Conservation (phyloP, 257 asterid species). For the Solanum ossicruentum region DNA sequence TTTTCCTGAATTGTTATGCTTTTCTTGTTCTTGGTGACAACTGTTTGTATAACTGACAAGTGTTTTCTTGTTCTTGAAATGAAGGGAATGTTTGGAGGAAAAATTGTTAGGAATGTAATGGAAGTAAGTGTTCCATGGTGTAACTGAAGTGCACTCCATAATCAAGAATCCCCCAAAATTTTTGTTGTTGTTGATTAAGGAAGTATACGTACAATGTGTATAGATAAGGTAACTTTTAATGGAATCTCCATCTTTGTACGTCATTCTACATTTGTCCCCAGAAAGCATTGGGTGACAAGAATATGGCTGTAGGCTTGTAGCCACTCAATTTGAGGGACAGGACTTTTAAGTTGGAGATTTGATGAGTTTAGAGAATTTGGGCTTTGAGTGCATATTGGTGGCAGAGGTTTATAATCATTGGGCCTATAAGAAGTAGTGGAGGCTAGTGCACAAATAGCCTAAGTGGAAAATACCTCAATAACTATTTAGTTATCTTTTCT, state of each 20-base stretch:
- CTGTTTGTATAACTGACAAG: slow-evolving; percentile 6
- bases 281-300: neutral
- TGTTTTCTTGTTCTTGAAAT: slow-evolving; percentile 4
- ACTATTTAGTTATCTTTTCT: too few species aligned
- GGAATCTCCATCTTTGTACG: neutral
- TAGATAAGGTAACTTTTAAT: neutral
- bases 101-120: slow-evolving; percentile 44
- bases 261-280: neutral
- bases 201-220: neutral
- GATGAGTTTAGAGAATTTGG: neutral
- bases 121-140: slow-evolving; percentile 56
- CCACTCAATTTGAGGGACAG: neutral
- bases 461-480: too few species aligned
- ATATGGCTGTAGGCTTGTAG: neutral
- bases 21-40: slow-evolving; percentile 54
- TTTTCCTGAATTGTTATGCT: slow-evolving; percentile 9
- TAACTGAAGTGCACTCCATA: slow-evolving; percentile 48
- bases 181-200: neutral
- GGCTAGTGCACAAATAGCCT: neutral
- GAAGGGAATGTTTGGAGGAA: slow-evolving; percentile 17
- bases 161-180: slow-evolving; percentile 2
- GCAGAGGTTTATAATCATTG: neutral
- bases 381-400: neutral
- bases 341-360: neutral
- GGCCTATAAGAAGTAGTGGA: neutral